These are phyloP conservation scores for Neurospora sp. DNA, from an alignment of 495 filamentous ascomycete species.

Conservation along the genomic window DNA sequence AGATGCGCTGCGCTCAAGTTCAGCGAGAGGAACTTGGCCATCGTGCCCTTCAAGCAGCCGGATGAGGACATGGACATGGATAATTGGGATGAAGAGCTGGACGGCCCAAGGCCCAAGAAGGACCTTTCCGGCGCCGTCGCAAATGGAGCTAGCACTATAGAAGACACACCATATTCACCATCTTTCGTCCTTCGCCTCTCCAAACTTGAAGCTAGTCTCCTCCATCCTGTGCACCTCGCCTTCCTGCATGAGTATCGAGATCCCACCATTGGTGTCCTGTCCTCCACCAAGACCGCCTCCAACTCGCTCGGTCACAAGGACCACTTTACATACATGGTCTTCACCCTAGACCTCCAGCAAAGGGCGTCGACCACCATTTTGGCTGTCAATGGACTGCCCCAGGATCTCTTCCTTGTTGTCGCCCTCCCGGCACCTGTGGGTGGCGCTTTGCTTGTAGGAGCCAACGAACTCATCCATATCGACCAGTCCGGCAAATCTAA, in stretches of 20 bases:
- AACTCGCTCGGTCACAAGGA: constrained; percentile 74
- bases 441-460: constrained; percentile 75
- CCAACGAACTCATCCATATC: constrained; percentile 87
- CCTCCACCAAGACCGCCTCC: constrained; percentile 61
- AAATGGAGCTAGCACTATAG: constrained; percentile 45
- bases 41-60: constrained; percentile 83
- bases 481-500: constrained; percentile 92
- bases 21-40: constrained; percentile 75
- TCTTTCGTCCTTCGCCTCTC: constrained; percentile 85
- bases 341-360: constrained; percentile 90
- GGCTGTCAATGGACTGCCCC: constrained; percentile 73
- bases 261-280: constrained; percentile 91
- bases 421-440: constrained; percentile 79
- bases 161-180: constrained; percentile 72
- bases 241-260: constrained; percentile 97
- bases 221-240: constrained; percentile 79
- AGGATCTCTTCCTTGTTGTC: constrained; percentile 78
- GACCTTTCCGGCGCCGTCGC: constrained; percentile 30
- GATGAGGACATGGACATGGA: constrained; percentile 84
- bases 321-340: constrained; percentile 78
- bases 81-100: constrained; percentile 74
- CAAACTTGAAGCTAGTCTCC: constrained; percentile 73
- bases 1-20: constrained; percentile 92
- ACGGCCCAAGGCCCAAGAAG: constrained; percentile 43
- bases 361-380: constrained; percentile 87